Conservation (phyloP, 2,329 filamentous ascomycete genomes). For the Penicillium glabrum region DNA sequence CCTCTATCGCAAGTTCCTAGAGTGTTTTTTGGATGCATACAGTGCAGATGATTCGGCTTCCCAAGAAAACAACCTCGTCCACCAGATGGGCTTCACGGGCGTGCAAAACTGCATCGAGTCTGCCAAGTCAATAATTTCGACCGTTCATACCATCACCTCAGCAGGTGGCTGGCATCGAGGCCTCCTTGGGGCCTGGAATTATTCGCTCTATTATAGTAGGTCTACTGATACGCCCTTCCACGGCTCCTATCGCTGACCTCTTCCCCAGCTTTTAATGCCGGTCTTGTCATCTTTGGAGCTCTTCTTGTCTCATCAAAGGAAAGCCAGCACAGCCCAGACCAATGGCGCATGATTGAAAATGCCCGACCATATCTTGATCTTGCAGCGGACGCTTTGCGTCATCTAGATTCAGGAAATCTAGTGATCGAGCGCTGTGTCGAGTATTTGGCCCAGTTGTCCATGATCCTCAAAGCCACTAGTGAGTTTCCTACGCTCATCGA, state of each 20-base stretch:
- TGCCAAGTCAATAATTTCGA: slow-evolving; percentile 29
- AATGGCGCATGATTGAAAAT: slow-evolving; percentile 6
- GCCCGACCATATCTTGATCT: slow-evolving; percentile 17
- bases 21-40: slow-evolving; percentile 34
- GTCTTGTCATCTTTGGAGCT: slow-evolving; percentile 34
- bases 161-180: slow-evolving; percentile 19
- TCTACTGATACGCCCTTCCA: not conserved
- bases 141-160: slow-evolving; percentile 22
- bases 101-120: slow-evolving; percentile 35
- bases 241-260: slow-evolving; percentile 1
- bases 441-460: slow-evolving; percentile 22
- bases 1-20: slow-evolving; percentile 43
- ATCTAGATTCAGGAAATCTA: slow-evolving; percentile 30
- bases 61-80: slow-evolving; percentile 22
- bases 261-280: slow-evolving; percentile 32
- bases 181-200: slow-evolving; percentile 32
- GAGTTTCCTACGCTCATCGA: not conserved
- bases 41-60: slow-evolving; percentile 5
- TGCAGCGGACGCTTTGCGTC: slow-evolving; percentile 23
- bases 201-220: slow-evolving; percentile 36
- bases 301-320: slow-evolving; percentile 20
- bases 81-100: slow-evolving; percentile 33
- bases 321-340: slow-evolving; percentile 4
- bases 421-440: slow-evolving; percentile 30
- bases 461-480: slow-evolving; percentile 15